A percentile compares a stretch with the other conserved stretches of the same genome.
These are phyloP conservation scores for Fusarium agapanthi DNA, from an alignment of 2,329 filamentous ascomycete genomes.

Conservation along the genomic window DNA sequence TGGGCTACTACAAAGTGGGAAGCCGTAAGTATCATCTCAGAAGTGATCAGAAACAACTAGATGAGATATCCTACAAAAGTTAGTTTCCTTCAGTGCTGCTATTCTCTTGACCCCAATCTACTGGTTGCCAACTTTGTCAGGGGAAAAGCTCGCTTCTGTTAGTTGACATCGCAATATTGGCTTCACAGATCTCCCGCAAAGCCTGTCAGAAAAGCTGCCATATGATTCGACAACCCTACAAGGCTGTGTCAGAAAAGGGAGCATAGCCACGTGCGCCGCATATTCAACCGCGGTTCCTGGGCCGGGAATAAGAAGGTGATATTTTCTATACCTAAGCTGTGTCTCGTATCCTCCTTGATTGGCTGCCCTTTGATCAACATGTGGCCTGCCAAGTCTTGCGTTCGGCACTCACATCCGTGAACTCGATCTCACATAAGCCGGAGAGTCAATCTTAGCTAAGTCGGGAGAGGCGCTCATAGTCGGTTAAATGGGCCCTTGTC, in stretches of 20 bases:
- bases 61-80: fast-evolving
- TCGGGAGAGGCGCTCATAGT: not conserved
- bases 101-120: fast-evolving
- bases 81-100: not conserved
- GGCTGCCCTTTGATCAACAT: not conserved
- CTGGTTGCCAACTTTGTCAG: fast-evolving
- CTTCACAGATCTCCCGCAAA: fast-evolving
- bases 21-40: not conserved
- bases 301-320: not conserved
- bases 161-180: not conserved
- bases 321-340: fast-evolving
- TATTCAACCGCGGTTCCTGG: not conserved
- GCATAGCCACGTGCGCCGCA: fast-evolving
- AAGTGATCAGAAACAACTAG: not conserved
- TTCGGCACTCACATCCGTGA: not conserved
- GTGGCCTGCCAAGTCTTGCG: not conserved
- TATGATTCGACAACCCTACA: not conserved
- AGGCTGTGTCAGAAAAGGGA: not conserved
- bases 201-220: not conserved
- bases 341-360: not conserved
- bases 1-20: fast-evolving
- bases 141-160: not conserved
- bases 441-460: not conserved
- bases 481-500: not conserved
- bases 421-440: not conserved